Conservation (phyloP, 345 rosid species). For the Hypericum androsaemum region DNA sequence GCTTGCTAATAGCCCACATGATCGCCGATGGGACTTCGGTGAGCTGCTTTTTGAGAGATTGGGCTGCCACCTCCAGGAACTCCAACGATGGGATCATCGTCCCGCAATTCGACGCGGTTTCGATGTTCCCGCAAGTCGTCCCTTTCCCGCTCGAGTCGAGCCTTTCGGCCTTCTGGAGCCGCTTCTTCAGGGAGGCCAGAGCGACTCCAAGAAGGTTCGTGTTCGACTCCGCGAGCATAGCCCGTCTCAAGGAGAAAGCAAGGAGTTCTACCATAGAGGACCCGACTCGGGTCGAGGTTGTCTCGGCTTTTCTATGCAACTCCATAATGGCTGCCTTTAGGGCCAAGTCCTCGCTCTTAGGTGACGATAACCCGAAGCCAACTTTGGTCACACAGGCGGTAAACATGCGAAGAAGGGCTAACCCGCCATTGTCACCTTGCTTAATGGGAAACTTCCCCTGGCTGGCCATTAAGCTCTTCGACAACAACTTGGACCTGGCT, state of each 20-base stretch:
- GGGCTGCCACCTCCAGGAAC: conserved; percentile 24
- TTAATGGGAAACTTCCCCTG: conserved; percentile 36
- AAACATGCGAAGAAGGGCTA: conserved; percentile 23
- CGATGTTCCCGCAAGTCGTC: conserved; percentile 19
- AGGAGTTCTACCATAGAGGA: conserved; percentile 22
- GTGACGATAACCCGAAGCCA: conserved; percentile 14
- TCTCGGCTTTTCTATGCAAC: conserved; percentile 41
- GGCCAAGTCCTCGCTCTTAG: conserved; percentile 4
- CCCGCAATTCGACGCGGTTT: conserved; percentile 27
- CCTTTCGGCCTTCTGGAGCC: background rate
- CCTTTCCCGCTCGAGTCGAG: background rate
- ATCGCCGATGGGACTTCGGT: conserved; percentile 34
- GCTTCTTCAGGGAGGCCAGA: conserved; percentile 12
- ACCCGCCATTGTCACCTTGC: conserved; percentile 23
- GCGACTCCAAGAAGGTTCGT: conserved; percentile 29
- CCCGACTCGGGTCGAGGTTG: conserved; percentile 40
- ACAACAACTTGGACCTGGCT: conserved; percentile 4
- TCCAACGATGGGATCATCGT: background rate
- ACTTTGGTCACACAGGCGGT: conserved; percentile 26
- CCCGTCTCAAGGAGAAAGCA: conserved; percentile 25
- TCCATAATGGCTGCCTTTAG: conserved; percentile 21
- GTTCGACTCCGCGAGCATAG: conserved; percentile 28
- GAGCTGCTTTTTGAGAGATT: conserved; percentile 28
- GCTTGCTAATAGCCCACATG: conserved; percentile 30
- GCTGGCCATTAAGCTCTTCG: conserved; percentile 9